Evolutionary conservation across 1,139 yeast species (phyloP), one percentile per base, ranked within the genome.

Genomic region (Taiozyma onychis): DNA sequence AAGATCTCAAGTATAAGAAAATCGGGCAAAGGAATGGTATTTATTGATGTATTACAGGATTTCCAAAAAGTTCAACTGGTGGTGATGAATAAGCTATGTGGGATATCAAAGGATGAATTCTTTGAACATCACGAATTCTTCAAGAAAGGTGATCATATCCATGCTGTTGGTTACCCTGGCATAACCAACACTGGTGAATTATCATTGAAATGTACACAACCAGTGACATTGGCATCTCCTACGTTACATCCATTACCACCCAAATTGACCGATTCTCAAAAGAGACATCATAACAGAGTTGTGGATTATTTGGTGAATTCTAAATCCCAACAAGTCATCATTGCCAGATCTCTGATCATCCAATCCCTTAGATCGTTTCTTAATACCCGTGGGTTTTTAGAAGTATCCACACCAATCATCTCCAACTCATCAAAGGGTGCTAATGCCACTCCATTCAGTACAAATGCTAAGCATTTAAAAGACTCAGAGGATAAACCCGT

Each of bases 361-460:
- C 72, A 73, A 32, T 65, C 76, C 4, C 72, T 91, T 6, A 70
- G 97, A 27, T 59, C 64, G 3, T 90, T 80, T 60, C 74, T 91
- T 37, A 71, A 74, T 22, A 58, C 64, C 0, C 68, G 72, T n/a
- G 80, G 72, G 1, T 95, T 90, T 58, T 57, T 88, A 21, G 97
- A 90, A 63, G 95, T 93, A 0, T 87, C 84, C 51, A 93, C 99
- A 0, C 99, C 99, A 0, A 79, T 89, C 1, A 66, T 93, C 16
- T 80, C 90, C 0, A 76, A 79, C 27, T 68, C 77, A 43, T 77
- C 90, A 1, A 88, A 95, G 7, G 98, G 98, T 2, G 98, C 99
- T 1, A 82, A 84, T 59, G 98, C 98, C 0, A 77, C 78, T 24
- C 96, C 98, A 0, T 93, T 93, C 59, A 61, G 63, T 1, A 88